Evolutionary conservation across 345 rosid genomes (phyloP).

Genomic region (Arabidopsis thaliana): DNA sequence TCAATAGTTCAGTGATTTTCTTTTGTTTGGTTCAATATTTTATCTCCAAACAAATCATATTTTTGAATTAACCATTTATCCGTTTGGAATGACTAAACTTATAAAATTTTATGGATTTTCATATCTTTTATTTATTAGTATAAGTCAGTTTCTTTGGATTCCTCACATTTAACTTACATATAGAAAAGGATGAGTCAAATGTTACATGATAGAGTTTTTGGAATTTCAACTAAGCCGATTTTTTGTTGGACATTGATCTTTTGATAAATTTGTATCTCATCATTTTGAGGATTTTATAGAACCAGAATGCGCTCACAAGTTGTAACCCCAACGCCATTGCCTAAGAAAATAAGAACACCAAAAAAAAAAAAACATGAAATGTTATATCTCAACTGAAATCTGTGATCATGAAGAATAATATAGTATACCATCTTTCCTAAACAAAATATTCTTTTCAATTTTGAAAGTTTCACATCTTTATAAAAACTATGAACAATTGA

Average conservation of each 20-base stretch:
- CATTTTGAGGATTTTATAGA: slow-evolving; percentile 82
- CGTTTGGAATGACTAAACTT: not conserved
- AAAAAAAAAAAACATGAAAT: not conserved
- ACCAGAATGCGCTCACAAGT: slow-evolving; percentile 85
- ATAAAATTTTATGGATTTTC: not conserved
- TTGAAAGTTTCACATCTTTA: not conserved
- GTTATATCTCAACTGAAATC: not conserved
- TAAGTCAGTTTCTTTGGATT: not conserved
- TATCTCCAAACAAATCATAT: not conserved
- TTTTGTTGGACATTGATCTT: slow-evolving; percentile 16
- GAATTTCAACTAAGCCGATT: not conserved
- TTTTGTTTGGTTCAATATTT: not conserved
- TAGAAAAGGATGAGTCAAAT: not conserved
- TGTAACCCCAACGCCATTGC: slow-evolving; percentile 75
- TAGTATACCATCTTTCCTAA: too few species aligned
- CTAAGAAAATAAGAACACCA: slow-evolving; percentile 36
- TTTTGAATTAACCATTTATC: not conserved
- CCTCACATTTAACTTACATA: not conserved
- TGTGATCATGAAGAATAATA: not conserved
- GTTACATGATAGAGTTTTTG: not conserved
- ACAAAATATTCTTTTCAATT: not conserved
- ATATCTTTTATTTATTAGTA: not conserved
- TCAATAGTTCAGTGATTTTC: not conserved
- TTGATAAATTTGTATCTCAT: slow-evolving; percentile 59
- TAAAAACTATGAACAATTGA: not conserved